Percentiles rank a stretch among this genome's conserved stretches.
Conservation (phyloP, 208 protist genomes). For the Acanthamoeba healyi region DNA sequence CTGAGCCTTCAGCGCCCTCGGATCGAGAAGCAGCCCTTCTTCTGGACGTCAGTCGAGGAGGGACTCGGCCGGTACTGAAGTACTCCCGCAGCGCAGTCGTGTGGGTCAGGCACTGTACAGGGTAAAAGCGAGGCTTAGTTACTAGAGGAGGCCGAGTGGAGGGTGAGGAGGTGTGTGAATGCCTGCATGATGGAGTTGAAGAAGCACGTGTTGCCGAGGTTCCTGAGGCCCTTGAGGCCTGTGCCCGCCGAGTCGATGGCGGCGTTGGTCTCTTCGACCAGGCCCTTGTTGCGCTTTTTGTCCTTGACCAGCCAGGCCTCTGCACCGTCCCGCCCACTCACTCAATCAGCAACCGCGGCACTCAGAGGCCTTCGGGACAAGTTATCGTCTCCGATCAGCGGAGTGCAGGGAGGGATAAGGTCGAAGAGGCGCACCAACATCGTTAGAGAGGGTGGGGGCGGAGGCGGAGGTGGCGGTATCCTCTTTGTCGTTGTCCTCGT, state of each 20-base stretch:
- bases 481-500: too few species aligned
- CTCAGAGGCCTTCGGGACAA: too few species aligned
- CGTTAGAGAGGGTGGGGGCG: not conserved
- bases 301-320: too few species aligned
- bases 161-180: not conserved
- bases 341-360: too few species aligned
- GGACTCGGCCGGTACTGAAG: not conserved
- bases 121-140: not conserved
- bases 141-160: not conserved
- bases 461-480: too few species aligned
- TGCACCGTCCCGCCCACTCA: too few species aligned
- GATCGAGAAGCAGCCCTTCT: too few species aligned
- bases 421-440: not conserved
- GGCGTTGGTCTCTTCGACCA: not conserved
- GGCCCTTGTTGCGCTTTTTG: not conserved
- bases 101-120: not conserved
- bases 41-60: not conserved
- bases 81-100: not conserved
- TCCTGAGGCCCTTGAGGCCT: constrained; percentile 78
- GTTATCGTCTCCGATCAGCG: not conserved
- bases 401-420: not conserved
- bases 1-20: not conserved
- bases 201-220: constrained; percentile 84
- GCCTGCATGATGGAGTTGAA: constrained; percentile 84
- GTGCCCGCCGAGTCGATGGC: not conserved